Conservation (phyloP, 805 yeast species). For the Cephaloascus albidus region DNA sequence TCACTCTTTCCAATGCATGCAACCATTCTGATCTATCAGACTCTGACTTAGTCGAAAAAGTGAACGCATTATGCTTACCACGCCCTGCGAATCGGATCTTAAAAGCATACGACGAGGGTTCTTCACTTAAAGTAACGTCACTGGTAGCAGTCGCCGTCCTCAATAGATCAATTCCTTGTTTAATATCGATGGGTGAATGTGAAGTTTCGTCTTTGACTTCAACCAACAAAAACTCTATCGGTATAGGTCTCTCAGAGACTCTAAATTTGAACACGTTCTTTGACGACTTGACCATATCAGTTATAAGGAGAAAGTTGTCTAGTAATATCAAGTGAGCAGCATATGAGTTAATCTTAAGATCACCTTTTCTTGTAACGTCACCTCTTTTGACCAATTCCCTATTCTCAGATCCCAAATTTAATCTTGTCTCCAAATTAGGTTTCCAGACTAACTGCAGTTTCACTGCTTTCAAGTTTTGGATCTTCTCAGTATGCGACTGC, state of each 20-base stretch:
- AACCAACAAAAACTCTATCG: conserved; percentile 46
- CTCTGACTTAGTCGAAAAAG: conserved; percentile 35
- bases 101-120: conserved; percentile 25
- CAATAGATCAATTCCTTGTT: neutral
- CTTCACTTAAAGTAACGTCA: conserved; percentile 5
- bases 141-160: neutral
- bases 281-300: conserved; percentile 39
- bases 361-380: conserved; percentile 50
- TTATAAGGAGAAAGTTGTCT: conserved; percentile 63
- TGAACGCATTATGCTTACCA: conserved; percentile 45
- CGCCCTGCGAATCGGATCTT: conserved; percentile 47
- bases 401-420: conserved; percentile 42
- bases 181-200: neutral
- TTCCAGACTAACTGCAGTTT: conserved; percentile 48
- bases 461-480: conserved; percentile 43
- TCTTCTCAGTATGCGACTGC: conserved; percentile 52
- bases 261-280: conserved; percentile 15
- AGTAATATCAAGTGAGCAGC: conserved; percentile 46
- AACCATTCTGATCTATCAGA: conserved; percentile 55
- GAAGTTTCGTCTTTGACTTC: conserved; percentile 31
- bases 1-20: conserved; percentile 36
- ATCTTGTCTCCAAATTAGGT: conserved; percentile 33
- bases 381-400: conserved; percentile 54
- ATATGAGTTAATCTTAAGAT: conserved; percentile 49
- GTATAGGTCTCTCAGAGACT: conserved; percentile 50